Percentiles rank a stretch among this genome's conserved stretches.
These are phyloP conservation scores for Astraeus odoratus DNA, from an alignment of 768 basidiomycete species.

Conservation along the genomic window DNA sequence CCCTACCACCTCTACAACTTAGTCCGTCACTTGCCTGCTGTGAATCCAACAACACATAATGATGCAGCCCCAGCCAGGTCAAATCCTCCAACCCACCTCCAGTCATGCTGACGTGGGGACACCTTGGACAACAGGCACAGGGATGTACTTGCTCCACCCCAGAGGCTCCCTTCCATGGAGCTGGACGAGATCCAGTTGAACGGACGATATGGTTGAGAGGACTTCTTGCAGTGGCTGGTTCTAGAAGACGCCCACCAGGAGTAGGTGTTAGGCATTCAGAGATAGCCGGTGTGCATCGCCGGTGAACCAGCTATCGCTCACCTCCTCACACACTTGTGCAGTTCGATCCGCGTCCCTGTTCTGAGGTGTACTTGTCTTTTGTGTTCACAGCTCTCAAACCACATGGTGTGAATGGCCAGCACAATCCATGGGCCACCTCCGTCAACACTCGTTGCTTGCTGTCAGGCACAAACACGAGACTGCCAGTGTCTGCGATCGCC, in stretches of 20 bases:
- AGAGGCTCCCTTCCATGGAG: slow-evolving; percentile 86
- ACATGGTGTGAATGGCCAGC: too few relatives aligned
- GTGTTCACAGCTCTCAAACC: too few relatives aligned
- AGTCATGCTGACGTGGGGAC: slow-evolving; percentile 59
- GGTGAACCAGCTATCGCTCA: slow-evolving; percentile 20
- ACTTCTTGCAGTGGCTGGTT: slow-evolving; percentile 69
- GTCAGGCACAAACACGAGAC: too few relatives aligned
- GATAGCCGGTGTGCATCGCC: slow-evolving; percentile 8
- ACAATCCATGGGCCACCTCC: too few relatives aligned
- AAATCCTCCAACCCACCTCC: slow-evolving; percentile 49
- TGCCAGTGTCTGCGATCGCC: slow-evolving; percentile 70
- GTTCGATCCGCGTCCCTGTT: too few relatives aligned
- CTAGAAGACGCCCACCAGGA: slow-evolving; percentile 96
- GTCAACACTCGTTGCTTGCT: too few relatives aligned
- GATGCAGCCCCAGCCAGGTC: slow-evolving; percentile 64
- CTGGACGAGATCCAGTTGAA: slow-evolving; percentile 85
- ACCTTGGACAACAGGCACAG: slow-evolving; percentile 86
- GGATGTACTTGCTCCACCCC: slow-evolving; percentile 78
- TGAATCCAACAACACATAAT: slow-evolving; percentile 74
- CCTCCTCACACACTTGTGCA: not conserved
- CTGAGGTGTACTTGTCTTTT: too few relatives aligned
- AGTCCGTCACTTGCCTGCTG: slow-evolving; percentile 49
- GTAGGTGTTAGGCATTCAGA: slow-evolving; percentile 57
- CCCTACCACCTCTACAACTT: slow-evolving; percentile 79
- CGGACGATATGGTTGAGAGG: slow-evolving; percentile 55